Conservation (phyloP, 495 filamentous ascomycete genomes). For the Lophiostoma macrostomum region DNA sequence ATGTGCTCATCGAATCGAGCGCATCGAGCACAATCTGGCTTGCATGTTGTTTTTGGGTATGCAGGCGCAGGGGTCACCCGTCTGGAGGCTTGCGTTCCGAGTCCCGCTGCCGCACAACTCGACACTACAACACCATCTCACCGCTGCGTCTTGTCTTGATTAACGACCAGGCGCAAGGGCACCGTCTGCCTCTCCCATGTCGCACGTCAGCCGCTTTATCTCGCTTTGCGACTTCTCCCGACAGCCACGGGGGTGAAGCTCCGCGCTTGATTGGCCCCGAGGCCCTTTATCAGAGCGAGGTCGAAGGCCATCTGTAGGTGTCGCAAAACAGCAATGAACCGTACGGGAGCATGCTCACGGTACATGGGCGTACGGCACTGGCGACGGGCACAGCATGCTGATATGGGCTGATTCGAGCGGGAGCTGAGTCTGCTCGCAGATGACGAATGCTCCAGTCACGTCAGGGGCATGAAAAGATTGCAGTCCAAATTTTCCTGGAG, state of each 20-base stretch:
- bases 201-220: conserved; percentile 32
- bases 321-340: background rate
- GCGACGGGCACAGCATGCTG: background rate
- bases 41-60: conserved; percentile 1
- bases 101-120: background rate
- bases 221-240: conserved; percentile 23
- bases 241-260: conserved; percentile 14
- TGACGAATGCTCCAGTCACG: conserved; percentile 4
- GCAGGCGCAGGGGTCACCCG: conserved; percentile 4
- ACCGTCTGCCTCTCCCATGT: background rate
- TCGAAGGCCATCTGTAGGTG: background rate
- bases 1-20: background rate
- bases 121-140: conserved; percentile 9
- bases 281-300: conserved; percentile 3
- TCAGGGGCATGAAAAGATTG: background rate
- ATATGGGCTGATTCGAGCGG: background rate
- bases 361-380: background rate
- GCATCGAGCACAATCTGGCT: no score
- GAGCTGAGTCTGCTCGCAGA: background rate
- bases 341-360: background rate
- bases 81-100: conserved; percentile 1
- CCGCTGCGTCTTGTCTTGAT: background rate
- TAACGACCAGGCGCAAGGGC: background rate
- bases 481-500: background rate
- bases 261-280: conserved; percentile 11